Conservation (phyloP, 306 rosid species). For the Citrullus colocynthis region DNA sequence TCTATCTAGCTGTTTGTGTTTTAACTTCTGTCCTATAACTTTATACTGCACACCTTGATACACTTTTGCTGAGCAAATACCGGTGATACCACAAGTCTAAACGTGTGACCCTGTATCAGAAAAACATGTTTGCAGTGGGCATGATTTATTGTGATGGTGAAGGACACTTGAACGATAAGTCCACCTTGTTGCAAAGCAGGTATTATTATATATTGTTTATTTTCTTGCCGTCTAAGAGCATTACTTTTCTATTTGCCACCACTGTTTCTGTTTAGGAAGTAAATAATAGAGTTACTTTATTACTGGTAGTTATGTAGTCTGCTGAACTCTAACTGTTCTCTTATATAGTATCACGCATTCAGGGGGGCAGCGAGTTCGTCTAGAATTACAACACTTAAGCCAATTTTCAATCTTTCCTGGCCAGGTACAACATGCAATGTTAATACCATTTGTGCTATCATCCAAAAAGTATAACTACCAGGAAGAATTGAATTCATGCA, state of each 20-base stretch:
- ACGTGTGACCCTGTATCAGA: constrained; percentile 40
- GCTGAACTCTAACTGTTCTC: background rate
- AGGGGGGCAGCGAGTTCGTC: constrained; percentile 83
- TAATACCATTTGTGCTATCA: constrained; percentile 3
- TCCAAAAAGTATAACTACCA: constrained; percentile 9
- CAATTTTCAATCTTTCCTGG: constrained; percentile 88
- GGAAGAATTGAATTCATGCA: constrained; percentile 24
- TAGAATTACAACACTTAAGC: constrained; percentile 57
- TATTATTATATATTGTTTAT: constrained; percentile 12
- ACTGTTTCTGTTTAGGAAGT: background rate
- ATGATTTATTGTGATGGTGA: constrained; percentile 86
- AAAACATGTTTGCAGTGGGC: constrained; percentile 73
- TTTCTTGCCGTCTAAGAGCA: background rate
- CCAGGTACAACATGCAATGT: constrained; percentile 45
- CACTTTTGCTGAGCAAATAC: background rate
- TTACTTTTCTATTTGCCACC: background rate
- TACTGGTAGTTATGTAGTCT: constrained; percentile 8
- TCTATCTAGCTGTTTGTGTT: background rate
- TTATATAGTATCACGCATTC: constrained; percentile 53
- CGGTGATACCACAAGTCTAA: constrained; percentile 9
- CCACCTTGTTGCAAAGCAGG: constrained; percentile 88
- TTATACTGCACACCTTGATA: constrained; percentile 1
- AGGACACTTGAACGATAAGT: constrained; percentile 82
- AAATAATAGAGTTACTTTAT: background rate
- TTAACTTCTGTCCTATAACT: background rate